phyloP scores from a whole-genome alignment of 2,329 filamentous ascomycete species.

The Dryadomyces quercivorus region DNA sequence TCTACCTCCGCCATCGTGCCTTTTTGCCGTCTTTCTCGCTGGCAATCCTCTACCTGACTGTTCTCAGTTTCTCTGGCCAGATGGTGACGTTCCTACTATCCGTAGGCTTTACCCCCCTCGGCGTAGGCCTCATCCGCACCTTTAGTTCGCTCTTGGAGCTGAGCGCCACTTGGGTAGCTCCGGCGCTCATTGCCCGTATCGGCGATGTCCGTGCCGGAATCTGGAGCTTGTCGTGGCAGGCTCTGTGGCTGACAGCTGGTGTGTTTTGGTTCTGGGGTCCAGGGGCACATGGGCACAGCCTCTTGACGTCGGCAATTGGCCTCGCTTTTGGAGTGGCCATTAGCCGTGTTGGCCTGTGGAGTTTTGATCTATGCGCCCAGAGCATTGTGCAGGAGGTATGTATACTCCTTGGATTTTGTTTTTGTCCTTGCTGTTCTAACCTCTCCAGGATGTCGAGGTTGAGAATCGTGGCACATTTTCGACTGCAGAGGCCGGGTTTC shows the following conservation, averaged over 20 bases:
- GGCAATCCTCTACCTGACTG: conserved; percentile 49
- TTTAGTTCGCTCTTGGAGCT: conserved; percentile 43
- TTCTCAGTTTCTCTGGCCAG: conserved; percentile 45
- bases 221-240: conserved; percentile 60
- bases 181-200: conserved; percentile 39
- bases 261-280: conserved; percentile 28
- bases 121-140: conserved; percentile 41
- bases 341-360: conserved; percentile 49
- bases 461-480: conserved; percentile 57
- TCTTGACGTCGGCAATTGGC: conserved; percentile 25
- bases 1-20: conserved; percentile 41
- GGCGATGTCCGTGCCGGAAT: conserved; percentile 53
- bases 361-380: conserved; percentile 49
- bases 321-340: conserved; percentile 38
- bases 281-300: not conserved
- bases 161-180: conserved; percentile 47
- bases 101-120: conserved; percentile 33
- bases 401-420: not conserved
- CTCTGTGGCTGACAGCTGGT: conserved; percentile 37
- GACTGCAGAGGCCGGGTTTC: conserved; percentile 51
- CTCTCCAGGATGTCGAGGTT: conserved; percentile 37
- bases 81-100: conserved; percentile 53
- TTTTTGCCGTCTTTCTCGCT: conserved; percentile 49
- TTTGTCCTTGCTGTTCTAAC: not conserved
- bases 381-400: conserved; percentile 48